These are phyloP conservation scores for Chaetomiaceae sp. DNA, from an alignment of 2,329 filamentous ascomycete species.

Conservation along the genomic window DNA sequence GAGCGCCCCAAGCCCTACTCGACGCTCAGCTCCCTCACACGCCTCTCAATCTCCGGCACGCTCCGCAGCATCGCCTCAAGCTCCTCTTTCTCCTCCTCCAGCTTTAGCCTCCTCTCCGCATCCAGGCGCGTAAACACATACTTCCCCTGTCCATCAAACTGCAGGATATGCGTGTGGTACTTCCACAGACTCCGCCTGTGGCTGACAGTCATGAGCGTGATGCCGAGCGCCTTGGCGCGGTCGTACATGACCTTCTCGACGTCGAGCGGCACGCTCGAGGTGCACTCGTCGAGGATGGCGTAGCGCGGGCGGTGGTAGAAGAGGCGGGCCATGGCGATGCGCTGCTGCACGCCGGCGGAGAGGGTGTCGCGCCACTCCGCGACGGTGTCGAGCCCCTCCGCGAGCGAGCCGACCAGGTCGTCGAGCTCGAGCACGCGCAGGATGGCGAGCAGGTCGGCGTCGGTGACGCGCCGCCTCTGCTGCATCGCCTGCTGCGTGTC, in stretches of 20 bases:
- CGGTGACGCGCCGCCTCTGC: conserved; percentile 72
- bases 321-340: conserved; percentile 89
- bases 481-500: conserved; percentile 85
- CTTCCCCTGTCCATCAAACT: conserved; percentile 91
- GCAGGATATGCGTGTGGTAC: conserved; percentile 88
- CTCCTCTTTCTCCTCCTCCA: conserved; percentile 97
- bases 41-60: conserved; percentile 80
- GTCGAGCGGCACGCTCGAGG: conserved; percentile 87
- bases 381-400: conserved; percentile 81
- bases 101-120: conserved; percentile 72
- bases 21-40: conserved; percentile 69
- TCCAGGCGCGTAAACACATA: conserved; percentile 88
- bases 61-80: conserved; percentile 77
- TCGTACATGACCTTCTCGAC: conserved; percentile 97
- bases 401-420: conserved; percentile 69
- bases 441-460: conserved; percentile 71
- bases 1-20: too few relatives aligned
- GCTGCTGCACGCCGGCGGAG: conserved; percentile 87
- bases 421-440: conserved; percentile 77
- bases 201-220: conserved; percentile 94
- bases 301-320: conserved; percentile 93
- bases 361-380: conserved; percentile 96
- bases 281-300: conserved; percentile 96
- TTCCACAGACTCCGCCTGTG: conserved; percentile 91
- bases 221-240: conserved; percentile 81